Evolutionary conservation across 2,329 filamentous ascomycete species (phyloP), one percentile per base, ranked within the genome.

Genomic region (Rhynchosporium agropyri): DNA sequence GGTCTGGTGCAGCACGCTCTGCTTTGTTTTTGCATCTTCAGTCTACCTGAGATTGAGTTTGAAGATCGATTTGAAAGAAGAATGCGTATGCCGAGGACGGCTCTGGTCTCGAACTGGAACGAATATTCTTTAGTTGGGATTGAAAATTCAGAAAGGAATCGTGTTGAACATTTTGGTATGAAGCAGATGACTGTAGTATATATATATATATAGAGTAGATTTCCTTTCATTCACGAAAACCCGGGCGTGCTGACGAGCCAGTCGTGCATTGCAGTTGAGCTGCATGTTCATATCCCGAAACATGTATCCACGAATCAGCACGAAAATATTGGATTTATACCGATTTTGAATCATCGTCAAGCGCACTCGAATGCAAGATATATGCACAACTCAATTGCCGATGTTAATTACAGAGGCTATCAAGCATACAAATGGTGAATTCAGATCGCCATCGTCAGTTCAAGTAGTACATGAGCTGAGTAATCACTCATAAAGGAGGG

Each of bases 1-100:
- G 77, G 65, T 8, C 61, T 57, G 7, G 60, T 58, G 50, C 66
- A 68, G 49, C 67, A 69, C 29, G 67, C 67, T 58, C 67, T 68
- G 63, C 64, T 66, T n/a, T 48, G 28, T 12, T 13, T 49, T 28
- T 61, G 28, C 64, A 66, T 66, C 26, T 36, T 60, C 5, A 20
- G 15, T 6, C 3, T 7, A 15, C 4, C n/a, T 45, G 43, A 4
- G 15, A 20, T 26, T 20, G 13, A n/a, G 15, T 20, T 20, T 20
- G 20, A 20, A 20, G 20, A 20, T 20, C 20, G 20, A 20, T 20
- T 20, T 20, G 20, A 20, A 20, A 20, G 20, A 20, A 20, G 20
- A 20, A 20, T 20, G 20, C 20, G 20, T 20, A 20, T 20, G 20
- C 20, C 20, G 20, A 20, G 20, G 20, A 20, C 20, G 20, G 20